Conservation (phyloP, 768 basidiomycete species). For the Coprinopsis marcescibilis region DNA sequence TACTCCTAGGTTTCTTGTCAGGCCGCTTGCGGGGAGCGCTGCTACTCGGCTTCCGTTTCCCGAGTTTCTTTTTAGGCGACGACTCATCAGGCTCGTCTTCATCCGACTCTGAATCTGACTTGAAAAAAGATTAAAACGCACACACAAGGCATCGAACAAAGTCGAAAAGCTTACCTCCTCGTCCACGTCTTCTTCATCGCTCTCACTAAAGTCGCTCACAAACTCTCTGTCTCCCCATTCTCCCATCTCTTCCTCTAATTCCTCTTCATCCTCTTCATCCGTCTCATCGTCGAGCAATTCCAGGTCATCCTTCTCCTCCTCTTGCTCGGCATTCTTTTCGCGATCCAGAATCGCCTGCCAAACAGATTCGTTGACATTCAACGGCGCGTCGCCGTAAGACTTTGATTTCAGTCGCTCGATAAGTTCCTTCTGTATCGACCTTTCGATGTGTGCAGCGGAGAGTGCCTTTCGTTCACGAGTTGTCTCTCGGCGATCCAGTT, state of each 20-base stretch:
- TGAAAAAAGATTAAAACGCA: neutral
- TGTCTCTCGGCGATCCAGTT: constrained; percentile 88
- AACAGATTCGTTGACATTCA: constrained; percentile 96
- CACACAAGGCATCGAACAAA: neutral
- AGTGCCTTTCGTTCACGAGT: constrained; percentile 94
- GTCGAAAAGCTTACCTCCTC: neutral
- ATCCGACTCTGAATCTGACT: constrained; percentile 14
- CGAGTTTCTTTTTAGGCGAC: constrained; percentile 41
- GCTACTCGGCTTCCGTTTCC: constrained; percentile 61
- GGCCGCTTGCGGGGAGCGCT: constrained; percentile 47
- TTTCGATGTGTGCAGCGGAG: constrained; percentile 91
- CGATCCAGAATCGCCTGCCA: constrained; percentile 90
- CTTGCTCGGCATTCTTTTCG: constrained; percentile 49
- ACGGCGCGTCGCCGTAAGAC: constrained; percentile 94
- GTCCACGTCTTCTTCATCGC: constrained; percentile 48
- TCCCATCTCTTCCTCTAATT: constrained; percentile 44
- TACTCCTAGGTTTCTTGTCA: constrained; percentile 58
- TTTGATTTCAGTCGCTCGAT: constrained; percentile 93
- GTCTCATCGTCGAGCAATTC: constrained; percentile 41
- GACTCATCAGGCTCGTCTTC: constrained; percentile 41
- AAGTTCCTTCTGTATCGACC: constrained; percentile 92
- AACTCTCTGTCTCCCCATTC: constrained; percentile 67
- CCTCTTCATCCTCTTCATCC: constrained; percentile 60
- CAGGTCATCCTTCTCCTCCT: constrained; percentile 57
- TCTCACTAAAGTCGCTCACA: constrained; percentile 69